Conservation (phyloP, 139 green algal genomes). For the Axilococcus clingmanii region DNA sequence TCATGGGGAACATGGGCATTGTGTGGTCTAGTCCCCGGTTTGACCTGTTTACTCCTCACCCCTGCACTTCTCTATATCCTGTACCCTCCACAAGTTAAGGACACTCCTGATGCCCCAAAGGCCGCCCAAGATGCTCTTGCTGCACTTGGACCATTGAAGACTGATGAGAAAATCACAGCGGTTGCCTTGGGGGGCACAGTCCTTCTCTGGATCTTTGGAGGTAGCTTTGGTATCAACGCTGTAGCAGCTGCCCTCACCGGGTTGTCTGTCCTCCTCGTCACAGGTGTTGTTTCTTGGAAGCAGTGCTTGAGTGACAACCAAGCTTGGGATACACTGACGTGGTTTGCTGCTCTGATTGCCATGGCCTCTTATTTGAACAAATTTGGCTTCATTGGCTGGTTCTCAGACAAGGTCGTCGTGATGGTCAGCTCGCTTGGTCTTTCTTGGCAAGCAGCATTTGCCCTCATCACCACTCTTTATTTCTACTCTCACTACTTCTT, state of each 20-base stretch:
- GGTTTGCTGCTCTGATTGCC: slow-evolving; percentile 98
- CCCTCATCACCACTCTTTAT: slow-evolving; percentile 86
- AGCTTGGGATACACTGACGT: slow-evolving; percentile 98
- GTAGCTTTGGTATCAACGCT: slow-evolving; percentile 76
- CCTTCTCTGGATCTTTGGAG: slow-evolving; percentile 86
- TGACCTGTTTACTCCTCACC: slow-evolving; percentile 68
- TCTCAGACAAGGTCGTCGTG: slow-evolving; percentile 77
- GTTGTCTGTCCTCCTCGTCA: slow-evolving; percentile 89
- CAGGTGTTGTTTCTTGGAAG: slow-evolving; percentile 77
- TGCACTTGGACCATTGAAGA: slow-evolving; percentile 86
- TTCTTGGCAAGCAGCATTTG: slow-evolving; percentile 89
- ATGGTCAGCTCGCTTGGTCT: slow-evolving; percentile 77
- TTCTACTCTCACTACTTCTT: slow-evolving; percentile 99
- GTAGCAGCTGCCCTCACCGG: slow-evolving; percentile 93
- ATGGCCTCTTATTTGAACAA: slow-evolving; percentile 99
- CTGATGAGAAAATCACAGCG: slow-evolving; percentile 93
- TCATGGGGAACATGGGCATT: slow-evolving; percentile 86
- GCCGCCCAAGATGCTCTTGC: slow-evolving; percentile 75
- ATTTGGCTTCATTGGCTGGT: slow-evolving; percentile 95
- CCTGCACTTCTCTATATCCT: slow-evolving; percentile 92
- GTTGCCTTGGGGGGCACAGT: slow-evolving; percentile 83
- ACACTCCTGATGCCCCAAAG: slow-evolving; percentile 87
- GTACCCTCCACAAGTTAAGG: slow-evolving; percentile 90
- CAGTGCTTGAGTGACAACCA: slow-evolving; percentile 46
- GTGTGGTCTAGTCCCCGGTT: slow-evolving; percentile 80